A percentile compares a stretch with the other conserved stretches of the same genome.
Conservation (phyloP, 225 moss, liverwort and hornwort genomes). For the Climacium dendroides region DNA sequence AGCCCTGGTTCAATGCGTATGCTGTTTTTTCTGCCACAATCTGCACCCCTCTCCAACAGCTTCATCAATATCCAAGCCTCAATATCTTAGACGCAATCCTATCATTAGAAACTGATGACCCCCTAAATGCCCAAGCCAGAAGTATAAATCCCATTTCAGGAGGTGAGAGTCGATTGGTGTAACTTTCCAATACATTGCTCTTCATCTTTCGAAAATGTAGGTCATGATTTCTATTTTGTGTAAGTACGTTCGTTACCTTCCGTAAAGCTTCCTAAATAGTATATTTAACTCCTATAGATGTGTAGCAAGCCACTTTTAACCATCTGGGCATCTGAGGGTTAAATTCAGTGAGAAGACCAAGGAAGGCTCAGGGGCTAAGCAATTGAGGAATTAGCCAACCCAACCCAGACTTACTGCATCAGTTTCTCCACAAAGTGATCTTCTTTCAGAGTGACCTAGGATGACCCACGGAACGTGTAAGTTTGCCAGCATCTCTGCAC, state of each 20-base stretch:
- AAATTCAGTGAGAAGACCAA: neutral
- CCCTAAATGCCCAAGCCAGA: neutral
- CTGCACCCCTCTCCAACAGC: slow-evolving; percentile 13
- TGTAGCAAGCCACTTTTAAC: neutral
- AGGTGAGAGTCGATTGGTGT: neutral
- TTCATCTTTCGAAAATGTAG: neutral
- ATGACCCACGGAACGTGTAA: slow-evolving; percentile 80
- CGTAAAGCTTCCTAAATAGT: neutral
- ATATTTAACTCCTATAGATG: neutral
- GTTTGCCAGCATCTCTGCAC: slow-evolving; percentile 93
- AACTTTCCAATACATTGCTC: neutral
- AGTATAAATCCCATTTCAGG: neutral
- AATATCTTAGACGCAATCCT: neutral
- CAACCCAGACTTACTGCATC: slow-evolving; percentile 34
- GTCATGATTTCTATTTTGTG: neutral
- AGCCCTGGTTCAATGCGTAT: slow-evolving; percentile 63
- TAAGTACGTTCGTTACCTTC: neutral
- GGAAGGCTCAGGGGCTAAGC: neutral
- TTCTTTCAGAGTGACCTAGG: slow-evolving; percentile 81
- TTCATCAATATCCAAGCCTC: neutral
- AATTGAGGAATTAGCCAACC: neutral
- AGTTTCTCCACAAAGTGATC: slow-evolving; percentile 49
- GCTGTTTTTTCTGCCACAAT: slow-evolving; percentile 68
- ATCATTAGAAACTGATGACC: neutral
- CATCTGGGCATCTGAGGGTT: neutral